Conservation (phyloP, 2,329 filamentous ascomycete genomes). For the Elsinoe necatrix region DNA sequence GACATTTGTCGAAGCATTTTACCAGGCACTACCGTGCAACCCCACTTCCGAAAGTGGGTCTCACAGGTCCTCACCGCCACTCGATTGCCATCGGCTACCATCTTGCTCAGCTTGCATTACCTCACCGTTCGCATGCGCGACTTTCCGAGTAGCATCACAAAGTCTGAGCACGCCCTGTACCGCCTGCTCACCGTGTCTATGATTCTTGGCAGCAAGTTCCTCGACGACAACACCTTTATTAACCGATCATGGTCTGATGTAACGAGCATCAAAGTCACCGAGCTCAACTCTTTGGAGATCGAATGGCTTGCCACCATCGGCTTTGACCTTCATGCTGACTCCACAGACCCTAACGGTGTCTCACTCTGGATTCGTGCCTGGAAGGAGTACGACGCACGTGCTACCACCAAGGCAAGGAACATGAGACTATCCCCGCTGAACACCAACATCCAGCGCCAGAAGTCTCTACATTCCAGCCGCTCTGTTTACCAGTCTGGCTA, state of each 20-base stretch:
- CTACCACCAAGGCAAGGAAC: constrained; percentile 33
- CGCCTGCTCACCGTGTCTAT: constrained; percentile 78
- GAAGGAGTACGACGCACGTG: constrained; percentile 53
- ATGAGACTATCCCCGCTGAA: constrained; percentile 52
- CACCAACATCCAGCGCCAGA: constrained; percentile 51
- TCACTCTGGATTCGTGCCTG: constrained; percentile 57
- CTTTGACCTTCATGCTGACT: constrained; percentile 81
- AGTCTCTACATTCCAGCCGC: constrained; percentile 40
- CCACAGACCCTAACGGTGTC: constrained; percentile 66
- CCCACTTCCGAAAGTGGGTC: constrained; percentile 84
- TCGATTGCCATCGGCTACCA: constrained; percentile 13
- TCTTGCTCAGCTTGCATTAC: constrained; percentile 64
- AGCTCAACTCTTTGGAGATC: constrained; percentile 77
- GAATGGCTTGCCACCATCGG: constrained; percentile 78
- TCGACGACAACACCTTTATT: constrained; percentile 96
- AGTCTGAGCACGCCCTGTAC: constrained; percentile 64
- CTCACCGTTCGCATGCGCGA: constrained; percentile 64
- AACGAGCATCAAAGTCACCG: constrained; percentile 74
- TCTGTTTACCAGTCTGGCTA: constrained; percentile 32
- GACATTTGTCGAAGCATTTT: constrained; percentile 56
- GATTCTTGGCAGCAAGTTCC: constrained; percentile 85
- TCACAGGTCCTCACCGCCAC: constrained; percentile 85
- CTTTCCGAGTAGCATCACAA: constrained; percentile 26
- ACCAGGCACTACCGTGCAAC: constrained; percentile 49
- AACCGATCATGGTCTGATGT: constrained; percentile 96